A percentile compares a stretch with the other conserved stretches of the same genome.
These are phyloP conservation scores for Dalechampia spathulata DNA, from an alignment of 441 rosid genomes.

Conservation along the genomic window DNA sequence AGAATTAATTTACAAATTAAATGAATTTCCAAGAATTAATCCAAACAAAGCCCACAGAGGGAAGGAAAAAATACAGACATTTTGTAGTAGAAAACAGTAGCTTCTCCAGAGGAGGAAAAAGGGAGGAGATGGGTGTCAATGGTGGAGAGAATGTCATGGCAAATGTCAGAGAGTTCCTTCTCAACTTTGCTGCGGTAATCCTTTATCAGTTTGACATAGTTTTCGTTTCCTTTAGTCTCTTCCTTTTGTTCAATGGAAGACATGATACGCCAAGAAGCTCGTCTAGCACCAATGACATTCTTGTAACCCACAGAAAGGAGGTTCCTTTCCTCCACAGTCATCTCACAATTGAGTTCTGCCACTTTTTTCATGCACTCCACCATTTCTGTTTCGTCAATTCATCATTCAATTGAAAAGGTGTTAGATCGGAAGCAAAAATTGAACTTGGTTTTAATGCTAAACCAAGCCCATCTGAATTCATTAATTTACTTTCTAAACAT, in stretches of 20 bases:
- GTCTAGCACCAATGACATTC: constrained; percentile 78
- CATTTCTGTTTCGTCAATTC: constrained; percentile 55
- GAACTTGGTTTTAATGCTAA: no score
- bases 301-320: constrained; percentile 87
- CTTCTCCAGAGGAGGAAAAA: constrained; percentile 82
- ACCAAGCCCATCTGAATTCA: no score
- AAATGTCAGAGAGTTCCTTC: constrained; percentile 85
- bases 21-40: no score
- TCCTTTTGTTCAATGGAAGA: constrained; percentile 92
- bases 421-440: no score
- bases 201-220: constrained; percentile 69
- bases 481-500: no score
- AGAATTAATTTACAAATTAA: no score
- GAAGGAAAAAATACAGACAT: constrained; percentile 41
- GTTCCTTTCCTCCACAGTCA: constrained; percentile 88
- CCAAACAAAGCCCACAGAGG: no score
- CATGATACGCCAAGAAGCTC: constrained; percentile 95
- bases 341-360: constrained; percentile 71
- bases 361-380: constrained; percentile 92
- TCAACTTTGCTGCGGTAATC: constrained; percentile 92
- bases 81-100: constrained; percentile 96
- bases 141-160: constrained; percentile 74
- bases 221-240: constrained; percentile 75
- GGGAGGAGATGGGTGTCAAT: constrained; percentile 85
- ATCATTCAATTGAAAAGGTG: not conserved